Evolutionary conservation across 495 filamentous ascomycete genomes (phyloP).

Genomic region (Penicillium herquei): DNA sequence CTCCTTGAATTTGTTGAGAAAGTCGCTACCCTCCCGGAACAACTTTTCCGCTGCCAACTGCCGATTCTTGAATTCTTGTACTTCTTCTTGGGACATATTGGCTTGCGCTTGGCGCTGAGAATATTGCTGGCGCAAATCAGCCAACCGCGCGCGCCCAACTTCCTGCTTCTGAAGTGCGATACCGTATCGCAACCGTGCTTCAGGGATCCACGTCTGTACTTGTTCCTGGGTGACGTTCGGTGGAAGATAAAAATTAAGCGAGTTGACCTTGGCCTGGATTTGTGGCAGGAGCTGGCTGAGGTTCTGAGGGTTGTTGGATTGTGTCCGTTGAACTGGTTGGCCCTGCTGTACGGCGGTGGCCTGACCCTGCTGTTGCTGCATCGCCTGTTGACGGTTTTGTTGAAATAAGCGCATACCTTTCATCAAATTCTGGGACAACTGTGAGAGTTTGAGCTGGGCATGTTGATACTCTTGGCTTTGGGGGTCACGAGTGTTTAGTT

Average conservation of each 20-base stretch:
- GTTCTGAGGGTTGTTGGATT: conserved; percentile 40
- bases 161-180: conserved; percentile 54
- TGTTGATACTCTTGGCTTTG: conserved; percentile 55
- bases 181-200: conserved; percentile 53
- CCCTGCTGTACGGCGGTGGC: conserved; percentile 21
- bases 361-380: conserved; percentile 25
- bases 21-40: conserved; percentile 45
- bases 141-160: conserved; percentile 37
- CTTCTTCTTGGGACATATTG: conserved; percentile 44
- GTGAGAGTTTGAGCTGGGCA: conserved; percentile 62
- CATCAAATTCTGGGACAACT: conserved; percentile 63
- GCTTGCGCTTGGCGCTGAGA: conserved; percentile 35
- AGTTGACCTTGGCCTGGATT: conserved; percentile 47
- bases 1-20: conserved; percentile 47
- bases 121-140: conserved; percentile 39
- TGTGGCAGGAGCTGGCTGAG: conserved; percentile 42
- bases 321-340: conserved; percentile 35
- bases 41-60: conserved; percentile 46
- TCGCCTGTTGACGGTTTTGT: conserved; percentile 42
- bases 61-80: conserved; percentile 41
- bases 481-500: conserved; percentile 56
- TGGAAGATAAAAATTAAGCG: conserved; percentile 46
- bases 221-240: conserved; percentile 46
- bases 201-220: conserved; percentile 48
- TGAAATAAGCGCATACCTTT: conserved; percentile 53